Base-by-base conservation (phyloP, 2,329 filamentous ascomycete genomes). In the Seiridium unicorne region DNA sequence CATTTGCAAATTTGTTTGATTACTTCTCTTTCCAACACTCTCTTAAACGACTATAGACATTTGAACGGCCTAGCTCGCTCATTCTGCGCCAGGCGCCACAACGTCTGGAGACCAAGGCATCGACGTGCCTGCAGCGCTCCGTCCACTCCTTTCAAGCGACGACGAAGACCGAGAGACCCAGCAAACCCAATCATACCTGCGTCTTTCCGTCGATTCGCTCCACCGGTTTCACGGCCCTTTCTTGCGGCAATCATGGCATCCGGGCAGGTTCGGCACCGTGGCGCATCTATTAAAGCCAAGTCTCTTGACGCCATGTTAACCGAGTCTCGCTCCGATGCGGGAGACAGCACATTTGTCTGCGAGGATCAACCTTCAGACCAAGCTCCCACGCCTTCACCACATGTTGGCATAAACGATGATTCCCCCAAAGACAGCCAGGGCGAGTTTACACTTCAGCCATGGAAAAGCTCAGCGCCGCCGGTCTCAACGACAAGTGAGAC, bases 401-500 rank as follows among this genome's bases (percentile, higher is more conserved):
- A 51, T 61, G 61, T 55, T 44, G 57, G 57, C 38, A 61, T 62
- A 53, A 51, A 56, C 13, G 63, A 60, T 18, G 59, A 59, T 18
- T 44, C 40, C 44, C 57, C 44, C 49, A 67, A 67, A 44, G 61
- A 64, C 51, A 65, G 51, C 36, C 59, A 62, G 49, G 44, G 44
- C 26, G 60, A 67, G 1, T 62, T 62, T 13, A 65, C 44, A 7
- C 48, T 60, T 32, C 55, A 72, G 59, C 63, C 66, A 49, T 67
- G 64, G 62, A 69, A 68, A n/a, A 66, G 68, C 26, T 70, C 73
- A 18, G 73, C 75, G 64, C 75, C 78, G 13, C 74, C 74, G 13
- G 72, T 75, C 7, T 68, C 77, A 5, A 67, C 73, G 35, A 72
- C 75, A n/a, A 77, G 77, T 60, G 78, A 81, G 60, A 68, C 69